Evolutionary conservation across 129 eudicot genomes (phyloP), one percentile per base, ranked within the genome.

Genomic region (Tagetes erecta): DNA sequence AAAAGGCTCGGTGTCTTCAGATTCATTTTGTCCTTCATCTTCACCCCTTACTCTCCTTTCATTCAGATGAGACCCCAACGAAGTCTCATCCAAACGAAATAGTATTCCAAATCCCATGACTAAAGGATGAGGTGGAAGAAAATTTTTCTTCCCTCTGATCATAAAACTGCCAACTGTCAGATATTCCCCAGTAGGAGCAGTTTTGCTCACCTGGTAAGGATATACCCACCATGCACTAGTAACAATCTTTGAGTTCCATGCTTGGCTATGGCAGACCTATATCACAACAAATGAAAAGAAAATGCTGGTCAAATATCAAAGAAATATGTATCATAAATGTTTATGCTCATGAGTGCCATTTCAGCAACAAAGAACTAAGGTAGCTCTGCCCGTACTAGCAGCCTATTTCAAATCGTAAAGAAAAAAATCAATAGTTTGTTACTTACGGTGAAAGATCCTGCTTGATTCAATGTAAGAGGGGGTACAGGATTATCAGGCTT

Each of bases 191-290:
- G 98, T 93, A 20, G 98, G 98, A 58, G 98, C 98, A 27, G 97
- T 90, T 86, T 93, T 93, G 67, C 92, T 90, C 68, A 93, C 98
- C 84, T 93, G 98, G 74, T 93, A 82, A 70, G 98, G 98, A 70
- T 90, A 90, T 52, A 93, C 98, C 98, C 98, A 93, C 98, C 98
- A 93, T 67, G 98, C 98, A 86, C 98, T 93, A 30, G 98, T 93
- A 30, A 93, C 96, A 68, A 93, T 93, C 85, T 93, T 93, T 30
- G 98, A 93, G 82, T 93, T 91, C 98, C 98, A 93, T 47, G 98
- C 98, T 81, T 93, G 91, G 83, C 98, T 93, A 72, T 87, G 97
- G 83, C 98, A 93, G 66, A 93, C 98, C 98, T 93, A 64, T 76
- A 78, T 45, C 9, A 70, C 14, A 64, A 66, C 3, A 7, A 38